Percentiles rank a stretch among this genome's conserved stretches.
These are phyloP conservation scores for Globisporangium middletonii DNA, from an alignment of 352 stramenopile genomes.

Conservation along the genomic window DNA sequence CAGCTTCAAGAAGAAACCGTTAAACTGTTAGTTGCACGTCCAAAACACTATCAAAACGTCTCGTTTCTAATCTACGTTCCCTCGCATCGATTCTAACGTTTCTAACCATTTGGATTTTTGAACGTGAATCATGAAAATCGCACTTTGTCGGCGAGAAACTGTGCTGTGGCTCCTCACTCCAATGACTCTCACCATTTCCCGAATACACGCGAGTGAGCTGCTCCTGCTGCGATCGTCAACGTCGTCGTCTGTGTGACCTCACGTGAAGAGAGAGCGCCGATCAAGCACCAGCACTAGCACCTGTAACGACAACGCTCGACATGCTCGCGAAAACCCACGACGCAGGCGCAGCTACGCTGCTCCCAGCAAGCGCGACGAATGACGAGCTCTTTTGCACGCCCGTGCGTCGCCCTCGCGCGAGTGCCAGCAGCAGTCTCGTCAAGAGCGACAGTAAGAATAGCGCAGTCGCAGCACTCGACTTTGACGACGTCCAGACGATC, in stretches of 20 bases:
- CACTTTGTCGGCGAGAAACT: background rate
- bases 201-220: too few relatives aligned
- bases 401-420: conserved; percentile 7
- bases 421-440: background rate
- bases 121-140: conserved; percentile 1
- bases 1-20: background rate
- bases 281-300: too few relatives aligned
- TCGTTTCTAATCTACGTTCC: background rate
- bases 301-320: background rate
- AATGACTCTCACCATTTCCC: background rate
- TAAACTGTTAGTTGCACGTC: background rate
- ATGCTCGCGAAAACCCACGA: conserved; percentile 18
- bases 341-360: background rate
- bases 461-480: conserved; percentile 3
- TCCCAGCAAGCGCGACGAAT: background rate
- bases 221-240: background rate
- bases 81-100: background rate
- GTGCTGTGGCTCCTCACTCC: background rate
- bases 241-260: background rate
- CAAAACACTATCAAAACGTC: background rate
- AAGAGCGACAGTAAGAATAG: conserved; percentile 11
- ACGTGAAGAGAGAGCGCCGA: too few relatives aligned
- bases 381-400: conserved; percentile 9
- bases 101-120: conserved; percentile 10
- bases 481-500: conserved; percentile 8